A percentile compares a stretch with the other conserved stretches of the same genome.
These are phyloP conservation scores for Pichia rugopelliculosa DNA, from an alignment of 805 yeast genomes.

Conservation along the genomic window DNA sequence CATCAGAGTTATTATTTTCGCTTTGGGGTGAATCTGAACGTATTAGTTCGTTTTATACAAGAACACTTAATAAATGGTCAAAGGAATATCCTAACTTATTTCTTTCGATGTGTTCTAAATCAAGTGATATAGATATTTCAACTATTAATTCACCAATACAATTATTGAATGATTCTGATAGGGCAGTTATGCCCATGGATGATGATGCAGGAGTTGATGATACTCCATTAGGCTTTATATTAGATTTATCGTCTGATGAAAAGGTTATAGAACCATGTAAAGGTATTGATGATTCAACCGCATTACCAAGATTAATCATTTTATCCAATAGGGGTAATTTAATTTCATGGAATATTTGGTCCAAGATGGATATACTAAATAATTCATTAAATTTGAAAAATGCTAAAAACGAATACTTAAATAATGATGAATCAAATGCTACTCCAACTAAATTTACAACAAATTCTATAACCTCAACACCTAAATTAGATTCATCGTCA, in stretches of 20 bases:
- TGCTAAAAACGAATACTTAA: background rate
- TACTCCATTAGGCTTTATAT: constrained; percentile 59
- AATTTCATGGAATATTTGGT: constrained; percentile 58
- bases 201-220: constrained; percentile 60
- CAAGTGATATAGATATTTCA: constrained; percentile 53
- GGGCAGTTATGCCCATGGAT: constrained; percentile 69
- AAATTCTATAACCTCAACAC: background rate
- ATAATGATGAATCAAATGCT: background rate
- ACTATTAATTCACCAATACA: constrained; percentile 32
- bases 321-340: constrained; percentile 58
- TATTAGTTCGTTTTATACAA: constrained; percentile 38
- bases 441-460: background rate
- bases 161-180: constrained; percentile 59
- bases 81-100: constrained; percentile 26
- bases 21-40: constrained; percentile 47
- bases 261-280: constrained; percentile 45
- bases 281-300: constrained; percentile 48
- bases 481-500: background rate
- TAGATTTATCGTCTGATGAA: constrained; percentile 47
- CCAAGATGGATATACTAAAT: constrained; percentile 41
- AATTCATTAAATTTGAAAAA: constrained; percentile 3
- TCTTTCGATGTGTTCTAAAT: constrained; percentile 52
- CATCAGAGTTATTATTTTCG: constrained; percentile 5
- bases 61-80: constrained; percentile 36
- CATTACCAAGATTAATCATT: constrained; percentile 60